Percentiles rank a stretch among this genome's conserved stretches.
Conservation (phyloP, 2,329 filamentous ascomycete genomes). For the Chaetomiaceae sp. region DNA sequence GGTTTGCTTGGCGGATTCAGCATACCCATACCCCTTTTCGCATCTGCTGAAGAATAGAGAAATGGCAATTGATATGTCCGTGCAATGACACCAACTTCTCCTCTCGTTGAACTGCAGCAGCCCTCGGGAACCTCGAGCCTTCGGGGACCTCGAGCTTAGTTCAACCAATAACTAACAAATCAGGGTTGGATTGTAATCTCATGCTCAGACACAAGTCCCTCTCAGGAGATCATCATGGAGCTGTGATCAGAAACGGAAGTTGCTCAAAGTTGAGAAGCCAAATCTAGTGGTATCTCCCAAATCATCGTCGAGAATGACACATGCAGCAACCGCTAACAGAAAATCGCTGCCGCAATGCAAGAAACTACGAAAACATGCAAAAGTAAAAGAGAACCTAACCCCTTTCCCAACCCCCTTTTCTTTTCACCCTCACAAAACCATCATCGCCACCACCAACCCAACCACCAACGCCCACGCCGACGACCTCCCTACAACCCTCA, state of each 20-base stretch:
- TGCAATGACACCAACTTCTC: too few species aligned
- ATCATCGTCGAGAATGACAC: neutral
- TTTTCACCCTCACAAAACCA: neutral
- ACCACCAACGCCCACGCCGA: slow-evolving; percentile 10
- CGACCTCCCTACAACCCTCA: neutral
- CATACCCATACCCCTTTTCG: neutral
- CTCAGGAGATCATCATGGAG: neutral
- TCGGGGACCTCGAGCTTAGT: too few species aligned
- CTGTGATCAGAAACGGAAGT: neutral
- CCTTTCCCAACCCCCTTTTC: too few species aligned
- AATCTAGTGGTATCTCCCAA: slow-evolving; percentile 10
- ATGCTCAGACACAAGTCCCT: too few species aligned
- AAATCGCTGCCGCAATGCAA: neutral
- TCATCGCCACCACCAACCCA: slow-evolving; percentile 7
- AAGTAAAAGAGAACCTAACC: neutral
- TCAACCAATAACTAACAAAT: too few species aligned
- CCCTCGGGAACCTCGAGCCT: too few species aligned
- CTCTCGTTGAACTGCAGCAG: too few species aligned
- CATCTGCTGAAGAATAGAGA: neutral
- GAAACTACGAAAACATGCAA: neutral
- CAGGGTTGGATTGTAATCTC: too few species aligned
- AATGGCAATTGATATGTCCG: too few species aligned
- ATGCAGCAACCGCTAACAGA: neutral
- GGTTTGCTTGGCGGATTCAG: neutral
- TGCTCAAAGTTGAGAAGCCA: neutral